Conservation (phyloP, 345 rosid species). For the Salix suchowensis region DNA sequence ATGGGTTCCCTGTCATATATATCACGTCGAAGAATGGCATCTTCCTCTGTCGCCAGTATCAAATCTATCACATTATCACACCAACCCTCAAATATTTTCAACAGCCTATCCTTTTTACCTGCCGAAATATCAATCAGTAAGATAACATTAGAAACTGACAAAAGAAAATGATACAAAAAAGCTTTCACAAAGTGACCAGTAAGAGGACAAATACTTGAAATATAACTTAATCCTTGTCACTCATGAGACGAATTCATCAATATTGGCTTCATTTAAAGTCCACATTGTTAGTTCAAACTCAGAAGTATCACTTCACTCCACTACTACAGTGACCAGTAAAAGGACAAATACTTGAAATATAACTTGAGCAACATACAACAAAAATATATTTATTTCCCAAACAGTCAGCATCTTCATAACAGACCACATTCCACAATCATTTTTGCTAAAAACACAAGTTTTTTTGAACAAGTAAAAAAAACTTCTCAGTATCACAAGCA, state of each 20-base stretch:
- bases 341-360: not conserved
- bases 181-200: not conserved
- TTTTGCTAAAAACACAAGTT: not conserved
- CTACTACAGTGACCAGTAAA: not conserved
- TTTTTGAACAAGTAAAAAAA: too few species aligned
- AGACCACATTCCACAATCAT: not conserved
- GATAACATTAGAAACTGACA: not conserved
- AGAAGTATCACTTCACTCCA: not conserved
- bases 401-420: not conserved
- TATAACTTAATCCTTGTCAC: not conserved
- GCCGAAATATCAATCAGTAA: conserved; percentile 17
- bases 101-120: conserved; percentile 79
- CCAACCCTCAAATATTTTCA: conserved; percentile 85
- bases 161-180: not conserved
- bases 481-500: not conserved
- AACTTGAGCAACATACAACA: not conserved
- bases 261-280: too few species aligned
- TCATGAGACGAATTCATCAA: not conserved
- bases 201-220: too few species aligned
- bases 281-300: not conserved
- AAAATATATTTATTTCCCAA: not conserved
- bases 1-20: conserved; percentile 71
- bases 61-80: conserved; percentile 84
- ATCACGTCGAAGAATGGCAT: conserved; percentile 77
- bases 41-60: conserved; percentile 70